Evolutionary conservation across 2,329 filamentous ascomycete genomes (phyloP), one percentile per base, ranked within the genome.

Genomic region (Coniosporium tulheliwenetii): DNA sequence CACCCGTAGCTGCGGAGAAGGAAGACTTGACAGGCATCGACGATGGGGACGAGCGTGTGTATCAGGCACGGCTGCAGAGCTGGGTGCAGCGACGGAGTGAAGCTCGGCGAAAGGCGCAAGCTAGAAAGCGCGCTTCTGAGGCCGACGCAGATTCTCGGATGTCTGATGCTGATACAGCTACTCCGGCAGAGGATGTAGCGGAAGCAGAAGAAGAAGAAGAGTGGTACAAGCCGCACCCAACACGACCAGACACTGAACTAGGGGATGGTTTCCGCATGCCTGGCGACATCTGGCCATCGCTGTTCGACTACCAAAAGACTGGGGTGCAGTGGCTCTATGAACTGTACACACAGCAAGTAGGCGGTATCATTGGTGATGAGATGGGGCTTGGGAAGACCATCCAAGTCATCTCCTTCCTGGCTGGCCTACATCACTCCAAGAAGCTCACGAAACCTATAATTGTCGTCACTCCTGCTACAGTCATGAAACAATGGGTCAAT

Each of bases 331-430:
- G 91, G 91, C 71, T 98, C 5, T 86, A 85, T 57, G 89, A 98
- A 58, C 67, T 98, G 2, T 89, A 93, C 56, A 77, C 79, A 42
- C 86, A 95, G 56, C 75, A 81, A 45, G 86, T 94, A 5, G 91
- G 91, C 16, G 91, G 91, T 2, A 96, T 98, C 41, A 74, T 98
- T 33, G 91, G 89, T 5, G 91, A 98, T 54, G 91, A 98, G 60
- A 98, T 98, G 91, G 91, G 93, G 1, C 65, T 98, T n/a, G 91
- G 91, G 3, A 98, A 98, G 63, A 98, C 91, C 1, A 81, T 84
- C 19, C 79, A 84, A 53, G 70, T 77, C 37, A 83, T 84, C 39
- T 79, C 85, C 0, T 93, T 93, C 51, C 68, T 98, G 38, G 87
- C 91, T 2, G 85, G 85, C 2, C 65, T 98, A 8, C 91, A 98